Evolutionary conservation across 2,329 filamentous ascomycete species (phyloP).

Genomic region (Intubia oerlemansii): DNA sequence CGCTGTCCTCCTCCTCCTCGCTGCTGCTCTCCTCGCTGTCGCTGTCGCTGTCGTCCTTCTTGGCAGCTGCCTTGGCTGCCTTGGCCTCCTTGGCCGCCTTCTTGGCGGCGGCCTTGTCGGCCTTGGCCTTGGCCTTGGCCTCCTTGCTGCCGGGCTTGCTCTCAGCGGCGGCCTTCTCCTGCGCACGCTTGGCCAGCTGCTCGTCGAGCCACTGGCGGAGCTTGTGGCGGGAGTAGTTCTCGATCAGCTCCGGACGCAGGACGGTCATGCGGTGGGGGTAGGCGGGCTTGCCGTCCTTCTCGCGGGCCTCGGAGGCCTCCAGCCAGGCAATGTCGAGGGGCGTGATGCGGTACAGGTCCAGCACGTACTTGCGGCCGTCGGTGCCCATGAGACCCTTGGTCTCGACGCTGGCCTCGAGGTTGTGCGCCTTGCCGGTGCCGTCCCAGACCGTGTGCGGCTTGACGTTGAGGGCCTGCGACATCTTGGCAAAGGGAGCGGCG

Average conservation of each 20-base stretch:
- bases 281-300: slow-evolving; percentile 21
- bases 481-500: slow-evolving; percentile 61
- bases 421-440: slow-evolving; percentile 76
- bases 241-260: slow-evolving; percentile 72
- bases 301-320: slow-evolving; percentile 38
- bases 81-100: slow-evolving; percentile 2
- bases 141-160: neutral
- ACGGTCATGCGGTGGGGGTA: slow-evolving; percentile 97
- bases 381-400: slow-evolving; percentile 96
- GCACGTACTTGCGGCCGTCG: slow-evolving; percentile 90
- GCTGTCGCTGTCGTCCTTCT: neutral
- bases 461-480: slow-evolving; percentile 75
- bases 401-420: slow-evolving; percentile 87
- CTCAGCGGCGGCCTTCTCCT: neutral
- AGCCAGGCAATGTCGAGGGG: slow-evolving; percentile 82
- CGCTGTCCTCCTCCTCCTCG: neutral
- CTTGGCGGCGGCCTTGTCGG: neutral
- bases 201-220: slow-evolving; percentile 74
- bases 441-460: slow-evolving; percentile 97
- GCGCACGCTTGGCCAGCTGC: slow-evolving; percentile 42
- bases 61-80: neutral
- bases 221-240: slow-evolving; percentile 64
- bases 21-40: neutral
- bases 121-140: too few relatives aligned
- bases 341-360: slow-evolving; percentile 87